phyloP scores from a whole-genome alignment of 495 filamentous ascomycete genomes.

The Talaromyces nanjingensis region DNA sequence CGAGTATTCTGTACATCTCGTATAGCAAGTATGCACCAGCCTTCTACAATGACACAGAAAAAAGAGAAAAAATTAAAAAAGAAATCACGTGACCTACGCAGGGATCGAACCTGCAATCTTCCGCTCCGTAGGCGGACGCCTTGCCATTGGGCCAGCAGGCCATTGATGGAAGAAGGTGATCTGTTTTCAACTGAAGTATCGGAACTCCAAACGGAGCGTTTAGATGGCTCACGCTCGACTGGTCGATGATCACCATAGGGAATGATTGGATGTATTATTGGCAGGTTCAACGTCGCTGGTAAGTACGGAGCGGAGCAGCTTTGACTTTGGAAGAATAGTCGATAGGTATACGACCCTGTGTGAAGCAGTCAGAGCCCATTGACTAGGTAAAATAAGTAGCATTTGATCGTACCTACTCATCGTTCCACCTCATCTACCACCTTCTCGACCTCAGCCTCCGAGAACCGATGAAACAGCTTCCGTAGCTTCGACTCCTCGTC shows the following conservation, averaged over 20 bases:
- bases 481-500: slow-evolving; percentile 50
- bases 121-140: slow-evolving; percentile 8
- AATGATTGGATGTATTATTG: background rate
- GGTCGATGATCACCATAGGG: background rate
- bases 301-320: background rate
- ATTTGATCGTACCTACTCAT: slow-evolving; percentile 12
- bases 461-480: slow-evolving; percentile 84
- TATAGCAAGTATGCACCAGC: too few species aligned
- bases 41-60: background rate
- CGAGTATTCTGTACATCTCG: too few species aligned
- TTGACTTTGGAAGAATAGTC: background rate
- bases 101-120: slow-evolving; percentile 27
- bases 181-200: background rate
- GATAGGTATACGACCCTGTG: background rate
- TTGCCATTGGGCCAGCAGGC: slow-evolving; percentile 5
- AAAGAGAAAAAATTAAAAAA: background rate
- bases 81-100: slow-evolving; percentile 16
- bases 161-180: background rate
- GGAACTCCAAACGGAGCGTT: background rate
- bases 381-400: background rate
- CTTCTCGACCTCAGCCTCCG: slow-evolving; percentile 56
- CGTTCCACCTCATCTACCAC: slow-evolving; percentile 57
- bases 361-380: background rate
- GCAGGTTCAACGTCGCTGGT: background rate
- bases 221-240: background rate